These are phyloP conservation scores for Fusarium burgessii DNA, from an alignment of 2,329 filamentous ascomycete genomes.

Conservation along the genomic window DNA sequence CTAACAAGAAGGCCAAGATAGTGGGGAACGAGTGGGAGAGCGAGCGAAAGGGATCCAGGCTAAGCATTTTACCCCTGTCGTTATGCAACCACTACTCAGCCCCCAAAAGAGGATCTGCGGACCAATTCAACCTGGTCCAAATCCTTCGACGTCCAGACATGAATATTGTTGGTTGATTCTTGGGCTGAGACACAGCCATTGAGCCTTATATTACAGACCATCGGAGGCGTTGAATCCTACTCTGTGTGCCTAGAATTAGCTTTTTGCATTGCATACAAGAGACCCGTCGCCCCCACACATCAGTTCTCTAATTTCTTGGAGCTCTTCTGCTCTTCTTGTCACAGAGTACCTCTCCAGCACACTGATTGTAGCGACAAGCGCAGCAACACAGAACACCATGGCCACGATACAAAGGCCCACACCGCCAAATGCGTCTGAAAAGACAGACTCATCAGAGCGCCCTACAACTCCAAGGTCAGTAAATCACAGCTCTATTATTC, in stretches of 20 bases:
- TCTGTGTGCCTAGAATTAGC: not conserved
- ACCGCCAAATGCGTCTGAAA: not conserved
- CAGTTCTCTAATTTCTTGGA: not conserved
- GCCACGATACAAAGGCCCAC: conserved; percentile 6
- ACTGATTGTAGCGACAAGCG: not conserved
- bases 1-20: not conserved
- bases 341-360: no score
- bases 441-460: not conserved
- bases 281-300: conserved; percentile 8
- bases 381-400: not conserved
- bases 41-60: not conserved
- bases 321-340: not conserved
- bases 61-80: conserved; percentile 6
- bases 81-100: not conserved
- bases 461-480: conserved; percentile 1
- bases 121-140: not conserved
- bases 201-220: not conserved
- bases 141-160: conserved; percentile 21
- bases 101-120: conserved; percentile 1
- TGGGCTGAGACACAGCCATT: conserved; percentile 23
- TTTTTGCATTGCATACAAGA: conserved; percentile 10
- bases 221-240: not conserved
- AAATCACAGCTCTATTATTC: not conserved
- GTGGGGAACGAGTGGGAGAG: not conserved
- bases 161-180: not conserved